Conservation (phyloP, 225 moss, liverwort and hornwort genomes). For the Ulota crispa region DNA sequence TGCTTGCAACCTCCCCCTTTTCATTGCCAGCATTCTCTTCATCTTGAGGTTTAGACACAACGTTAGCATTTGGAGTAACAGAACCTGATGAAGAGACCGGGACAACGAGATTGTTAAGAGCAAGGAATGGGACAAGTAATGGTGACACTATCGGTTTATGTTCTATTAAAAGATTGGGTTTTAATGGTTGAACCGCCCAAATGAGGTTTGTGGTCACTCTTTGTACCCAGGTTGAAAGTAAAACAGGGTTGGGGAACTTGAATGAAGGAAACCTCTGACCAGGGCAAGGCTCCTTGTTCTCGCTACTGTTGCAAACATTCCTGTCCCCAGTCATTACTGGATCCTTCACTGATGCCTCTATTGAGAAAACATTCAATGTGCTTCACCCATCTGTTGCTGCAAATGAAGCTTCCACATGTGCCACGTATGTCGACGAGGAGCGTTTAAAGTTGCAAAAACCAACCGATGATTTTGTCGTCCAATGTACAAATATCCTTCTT, state of each 20-base stretch:
- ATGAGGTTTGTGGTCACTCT: constrained; percentile 36
- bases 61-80: constrained; percentile 31
- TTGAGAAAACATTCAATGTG: not conserved
- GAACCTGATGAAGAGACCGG: constrained; percentile 34
- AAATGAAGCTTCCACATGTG: not conserved
- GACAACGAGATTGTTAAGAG: constrained; percentile 39
- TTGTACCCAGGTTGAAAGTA: constrained; percentile 44
- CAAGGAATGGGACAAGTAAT: constrained; percentile 40
- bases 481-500: constrained; percentile 5
- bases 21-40: constrained; percentile 33
- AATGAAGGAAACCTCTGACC: constrained; percentile 22
- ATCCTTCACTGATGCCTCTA: constrained; percentile 9
- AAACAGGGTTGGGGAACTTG: constrained; percentile 40
- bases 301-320: constrained; percentile 19
- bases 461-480: not conserved
- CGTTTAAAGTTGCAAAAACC: not conserved
- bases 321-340: constrained; percentile 35
- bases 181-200: constrained; percentile 34
- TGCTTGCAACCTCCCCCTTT: constrained; percentile 58
- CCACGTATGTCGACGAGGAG: constrained; percentile 14
- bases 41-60: constrained; percentile 35
- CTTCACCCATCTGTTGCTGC: constrained; percentile 1
- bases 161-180: constrained; percentile 27
- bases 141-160: constrained; percentile 45
- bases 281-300: constrained; percentile 6